Base-by-base conservation (phyloP, 1,139 yeast species). In the Lodderomyces beijingensis region DNA sequence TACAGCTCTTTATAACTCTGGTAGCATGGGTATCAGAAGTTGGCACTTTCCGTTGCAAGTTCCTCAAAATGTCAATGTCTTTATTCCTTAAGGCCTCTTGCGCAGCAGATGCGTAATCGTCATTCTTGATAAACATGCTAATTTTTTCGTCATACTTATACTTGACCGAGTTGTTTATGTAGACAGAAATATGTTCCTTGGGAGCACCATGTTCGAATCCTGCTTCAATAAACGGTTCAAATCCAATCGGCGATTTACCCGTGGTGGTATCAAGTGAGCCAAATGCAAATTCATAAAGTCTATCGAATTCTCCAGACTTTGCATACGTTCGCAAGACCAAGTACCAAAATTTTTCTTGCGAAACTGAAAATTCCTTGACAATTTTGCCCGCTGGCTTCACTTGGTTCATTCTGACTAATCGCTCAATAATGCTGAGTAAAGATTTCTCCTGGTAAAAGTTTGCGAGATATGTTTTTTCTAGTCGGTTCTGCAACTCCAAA, bases 161-260 rank as follows among this genome's bases (percentile, higher is more conserved):
- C 20, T 58, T 57, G 4, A 48, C 40, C 28, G 64, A 58, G 35
- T 59, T 56, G 26, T 49, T 49, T 27, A 68, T 66, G 38, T 65
- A 67, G 4, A 52, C 47, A 1, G 69, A 53, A 7, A 63, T 52
- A 33, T 62, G 62, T n/a, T 53, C 51, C 25, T 47, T 41, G 0
- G 73, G 73, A 15, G 75, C 81, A 1, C 74, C 72, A 21, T 71
- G 62, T 18, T 63, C 63, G 28, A 77, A 44, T 20, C 77, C 70
- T 23, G 72, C 68, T 9, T 70, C 65, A 31, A 70, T 82, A 43
- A 87, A 78, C 2, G 81, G 77, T 41, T 69, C 70, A 43, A 79
- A 83, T 0, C 93, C 93, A 35, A 87, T 82, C 0, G 89, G 87
- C 1, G 93, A 73, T 45, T 74, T 78, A 35, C 69, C 66, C n/a